Evolutionary conservation across 805 yeast species (phyloP), one percentile per base, ranked within the genome.

Genomic region (fission yeast (Schizosaccharomyces pombe)): DNA sequence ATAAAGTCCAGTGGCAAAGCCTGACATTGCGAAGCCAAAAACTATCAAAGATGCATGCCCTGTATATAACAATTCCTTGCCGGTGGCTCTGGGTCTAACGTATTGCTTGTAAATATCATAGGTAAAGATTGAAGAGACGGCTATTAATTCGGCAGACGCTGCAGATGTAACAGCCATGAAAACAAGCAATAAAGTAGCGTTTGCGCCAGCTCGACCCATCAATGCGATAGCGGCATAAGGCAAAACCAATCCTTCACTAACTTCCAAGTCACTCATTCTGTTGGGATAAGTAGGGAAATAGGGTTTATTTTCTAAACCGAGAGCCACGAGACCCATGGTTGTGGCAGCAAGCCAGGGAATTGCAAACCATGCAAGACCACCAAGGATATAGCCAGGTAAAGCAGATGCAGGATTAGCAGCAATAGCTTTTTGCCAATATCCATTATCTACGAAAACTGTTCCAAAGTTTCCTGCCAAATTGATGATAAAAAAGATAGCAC

Each of bases 151-250:
- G 47, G 93, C 86, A 34, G 87, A 79, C 77, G 82, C 77, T 39
- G 94, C 94, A 47, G 87, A 80, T 0, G 94, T 84, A 52, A 80
- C 85, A 51, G 94, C 91, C 83, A 82, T 80, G 67, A 84, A 85
- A 24, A 83, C 75, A 68, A 85, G 67, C 34, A 85, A 64, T 57
- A 84, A 71, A 11, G 85, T 72, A 39, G 85, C 85, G 51, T 76
- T 86, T 4, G 91, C 89, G 58, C 94, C 94, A 60, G 86, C 83
- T 61, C 74, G 80, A 55, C 94, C 94, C 68, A 85, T 69, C 51
- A 85, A 68, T 0, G 91, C 83, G 53, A 76, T 78, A 0, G 93
- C 89, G 28, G 91, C 82, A 58, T 75, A 74, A 5, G 83, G 83
- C 22, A 64, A 54, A 11, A 59, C 64, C 11, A 84, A 70, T 47